Base-by-base conservation (phyloP, 2,329 filamentous ascomycete genomes). In the Ploettnerulaceae sp. region DNA sequence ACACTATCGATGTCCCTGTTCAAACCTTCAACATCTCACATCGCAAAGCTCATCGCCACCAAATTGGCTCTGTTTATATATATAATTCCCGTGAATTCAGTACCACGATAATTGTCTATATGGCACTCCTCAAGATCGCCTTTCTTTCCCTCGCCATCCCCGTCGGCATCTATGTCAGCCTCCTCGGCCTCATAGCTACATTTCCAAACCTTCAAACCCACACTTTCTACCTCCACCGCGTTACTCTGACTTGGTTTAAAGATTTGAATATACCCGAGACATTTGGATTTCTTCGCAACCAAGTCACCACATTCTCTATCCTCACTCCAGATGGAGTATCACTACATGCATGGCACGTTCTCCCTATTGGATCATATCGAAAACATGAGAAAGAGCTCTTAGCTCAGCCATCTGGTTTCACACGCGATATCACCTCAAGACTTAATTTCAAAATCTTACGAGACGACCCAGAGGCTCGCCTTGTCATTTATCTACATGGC, bases 281-380 rank as follows among this genome's bases (percentile, higher is more conserved):
- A 51, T 94, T 89, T 74, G 89, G 89, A 0, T 96, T 95, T 25
- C 28, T 55, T 4, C 39, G 38, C 61, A 88, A 89, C 56, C 90
- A 97, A 67, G 86, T 94, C 2, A 89, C 88, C 5, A 85, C 90
- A 0, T 95, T 96, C 64, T 79, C 76, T 32, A 66, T 96, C 21
- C 68, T 67, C 4, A 90, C 88, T 0, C 70, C 78, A 0, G 89
- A 95, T 62, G 79, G 80, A 20, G 82, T 89, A 64, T 79, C 71
- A 2, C 69, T 96, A 12, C 91, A 91, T 61, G 86, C 85, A 17
- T 97, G 90, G 90, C 90, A 95, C 61, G 76, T 96, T 42, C 69
- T 95, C 28, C 90, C 91, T 0, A 67, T 93, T 7, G 80, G 83
- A 45, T 69, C 87, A 0, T 95, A 93, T 64, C 71, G 79, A 7